Evolutionary conservation across 441 rosid species (phyloP), one percentile per base, ranked within the genome.

Genomic region (Lepidium campestre): DNA sequence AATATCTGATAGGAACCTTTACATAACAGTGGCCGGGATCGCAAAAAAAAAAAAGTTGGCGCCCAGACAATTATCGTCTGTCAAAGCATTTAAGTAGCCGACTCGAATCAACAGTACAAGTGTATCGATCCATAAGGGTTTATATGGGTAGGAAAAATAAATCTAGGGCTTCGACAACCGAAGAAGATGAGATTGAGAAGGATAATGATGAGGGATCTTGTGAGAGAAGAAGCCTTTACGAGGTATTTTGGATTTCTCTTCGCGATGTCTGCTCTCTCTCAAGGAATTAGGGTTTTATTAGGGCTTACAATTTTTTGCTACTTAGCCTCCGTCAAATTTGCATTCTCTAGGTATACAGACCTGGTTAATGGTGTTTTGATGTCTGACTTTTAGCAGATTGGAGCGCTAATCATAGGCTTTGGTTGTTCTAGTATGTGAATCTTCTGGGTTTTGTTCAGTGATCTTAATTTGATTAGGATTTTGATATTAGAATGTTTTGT

Each of bases 111-210:
- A 5, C 2, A 31, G 32, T 31, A 31, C 41, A 61, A 4, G 14
- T 35, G 39, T 27, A 17, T 27, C 64, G 57, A 63, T 37, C 23
- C 2, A 37, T 71, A 35, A 48, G 55, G 65, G 55, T 9, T 37
- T 44, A 56, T 59, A 89, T 89, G 96, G 93, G 89, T 37, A 77
- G 78, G 79, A 75, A 67, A 59, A 83, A 75, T 76, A 81, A 80
- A 66, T 15, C 87, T 75, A 81, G 89, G 81, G 94, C 63, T 83
- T 72, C 81, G 22, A 65, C 59, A 6, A 73, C 60, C 19, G 83
- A 79, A 57, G 75, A 75, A 25, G 80, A 60, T 14, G 73, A 70
- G 7, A 64, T 45, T 14, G 83, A 75, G 55, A 71, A 36, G 25
- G 78, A 70, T 13, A 79, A 62, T 10, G 83, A 74, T 42, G 75